Percentiles rank a stretch among this genome's conserved stretches.
phyloP scores from a whole-genome alignment of 768 basidiomycete species.

The Suillus ampliporus region DNA sequence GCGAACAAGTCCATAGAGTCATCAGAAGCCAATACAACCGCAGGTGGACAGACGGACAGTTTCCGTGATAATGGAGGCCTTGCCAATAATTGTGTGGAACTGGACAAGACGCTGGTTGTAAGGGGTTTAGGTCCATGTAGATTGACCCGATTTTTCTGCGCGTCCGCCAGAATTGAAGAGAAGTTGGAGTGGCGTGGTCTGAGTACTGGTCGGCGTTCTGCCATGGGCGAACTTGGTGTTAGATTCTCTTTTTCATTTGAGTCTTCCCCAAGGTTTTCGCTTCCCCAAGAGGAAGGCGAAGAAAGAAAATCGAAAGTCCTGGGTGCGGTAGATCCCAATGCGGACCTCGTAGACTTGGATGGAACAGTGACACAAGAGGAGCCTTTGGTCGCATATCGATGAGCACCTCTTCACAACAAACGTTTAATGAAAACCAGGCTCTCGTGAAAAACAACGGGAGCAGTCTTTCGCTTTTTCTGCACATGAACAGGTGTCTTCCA shows the following conservation, averaged over 20 bases:
- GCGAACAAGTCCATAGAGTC: slow-evolving; percentile 58
- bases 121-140: slow-evolving; percentile 30
- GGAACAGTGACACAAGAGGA: neutral
- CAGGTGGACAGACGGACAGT: slow-evolving; percentile 11
- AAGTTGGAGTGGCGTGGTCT: slow-evolving; percentile 39
- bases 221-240: slow-evolving; percentile 13
- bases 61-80: slow-evolving; percentile 16
- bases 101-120: slow-evolving; percentile 16
- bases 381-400: neutral
- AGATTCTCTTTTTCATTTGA: slow-evolving; percentile 26
- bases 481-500: slow-evolving; percentile 38
- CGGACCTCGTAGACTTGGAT: neutral
- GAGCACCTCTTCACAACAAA: slow-evolving; percentile 7
- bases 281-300: slow-evolving; percentile 16
- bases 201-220: slow-evolving; percentile 15
- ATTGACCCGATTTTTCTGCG: slow-evolving; percentile 41
- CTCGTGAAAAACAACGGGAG: slow-evolving; percentile 7
- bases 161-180: slow-evolving; percentile 46
- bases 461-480: slow-evolving; percentile 28
- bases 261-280: slow-evolving; percentile 23
- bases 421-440: slow-evolving; percentile 3
- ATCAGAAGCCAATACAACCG: slow-evolving; percentile 43
- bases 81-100: slow-evolving; percentile 13
- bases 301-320: slow-evolving; percentile 15
- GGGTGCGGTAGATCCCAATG: slow-evolving; percentile 10